Percentiles rank a stretch among this genome's conserved stretches.
These are phyloP conservation scores for Gynochthodes officinalis DNA, from an alignment of 257 asterid genomes.

Conservation along the genomic window DNA sequence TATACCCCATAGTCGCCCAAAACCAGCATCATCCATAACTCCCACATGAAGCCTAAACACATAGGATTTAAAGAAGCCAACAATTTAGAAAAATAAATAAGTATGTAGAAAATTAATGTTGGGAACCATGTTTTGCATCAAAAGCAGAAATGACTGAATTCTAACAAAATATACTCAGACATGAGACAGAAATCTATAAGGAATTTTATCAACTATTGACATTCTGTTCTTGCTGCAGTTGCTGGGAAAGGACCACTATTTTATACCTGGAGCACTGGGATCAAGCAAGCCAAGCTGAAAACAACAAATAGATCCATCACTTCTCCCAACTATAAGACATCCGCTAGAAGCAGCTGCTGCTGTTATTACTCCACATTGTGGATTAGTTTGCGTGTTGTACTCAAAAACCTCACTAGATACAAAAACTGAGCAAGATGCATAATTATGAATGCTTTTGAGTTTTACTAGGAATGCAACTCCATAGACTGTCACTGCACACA, in stretches of 20 bases:
- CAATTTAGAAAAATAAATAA: background rate
- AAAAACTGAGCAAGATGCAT: slow-evolving; percentile 52
- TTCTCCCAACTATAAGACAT: slow-evolving; percentile 67
- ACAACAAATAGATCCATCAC: slow-evolving; percentile 74
- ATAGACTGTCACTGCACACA: slow-evolving; percentile 65
- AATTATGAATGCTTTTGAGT: slow-evolving; percentile 54
- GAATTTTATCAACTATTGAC: background rate
- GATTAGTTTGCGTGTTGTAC: slow-evolving; percentile 45
- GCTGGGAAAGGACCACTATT: slow-evolving; percentile 13
- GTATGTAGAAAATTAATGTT: background rate
- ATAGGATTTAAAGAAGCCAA: background rate
- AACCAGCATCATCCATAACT: slow-evolving; percentile 85
- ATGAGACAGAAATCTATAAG: background rate
- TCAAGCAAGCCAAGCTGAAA: slow-evolving; percentile 70
- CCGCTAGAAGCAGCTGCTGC: slow-evolving; percentile 64
- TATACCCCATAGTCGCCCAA: slow-evolving; percentile 90
- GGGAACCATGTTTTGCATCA: background rate
- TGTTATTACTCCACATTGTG: slow-evolving; percentile 55
- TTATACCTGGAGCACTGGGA: slow-evolving; percentile 64
- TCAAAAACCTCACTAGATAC: slow-evolving; percentile 57
- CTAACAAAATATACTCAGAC: background rate
- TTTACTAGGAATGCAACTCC: slow-evolving; percentile 78
- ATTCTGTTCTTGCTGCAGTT: background rate
- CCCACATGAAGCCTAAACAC: slow-evolving; percentile 59
- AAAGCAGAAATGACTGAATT: background rate